Evolutionary conservation across 306 rosid genomes (phyloP), one percentile per base, ranked within the genome.

Genomic region (Trifolium pratense): DNA sequence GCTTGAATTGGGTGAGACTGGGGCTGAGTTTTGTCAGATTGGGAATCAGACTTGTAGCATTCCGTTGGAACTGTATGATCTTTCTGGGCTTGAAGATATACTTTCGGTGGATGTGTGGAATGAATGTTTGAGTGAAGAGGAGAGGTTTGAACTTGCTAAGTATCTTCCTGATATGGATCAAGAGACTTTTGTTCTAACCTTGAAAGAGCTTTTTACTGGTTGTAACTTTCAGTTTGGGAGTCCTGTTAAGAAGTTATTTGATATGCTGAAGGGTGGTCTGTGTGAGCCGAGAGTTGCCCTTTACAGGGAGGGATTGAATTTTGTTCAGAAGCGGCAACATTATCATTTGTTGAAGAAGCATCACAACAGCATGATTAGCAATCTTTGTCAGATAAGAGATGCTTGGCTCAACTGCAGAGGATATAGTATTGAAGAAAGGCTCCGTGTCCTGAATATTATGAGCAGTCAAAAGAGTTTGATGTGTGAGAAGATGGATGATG

Each of bases 201-300:
- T 95, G 77, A 86, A 78, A 32, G 99, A 90, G 84, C 92, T 95
- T 69, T 85, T 90, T 36, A 85, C 91, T 3, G 97, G 96, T 45
- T 79, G 86, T 56, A 92, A 87, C 84, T 79, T 95, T 49, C 99
- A 95, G 66, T 95, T 95, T 62, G 97, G 96, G 81, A 87, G 96
- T 86, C 99, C 97, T 2, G 68, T 89, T 23, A 87, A 82, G 78
- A 89, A 80, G 86, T 81, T 95, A 73, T 95, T 92, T 78, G 87
- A 82, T 68, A 90, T 92, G 96, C 72, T 95, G 75, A 90, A 95
- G 84, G 99, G 99, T 75, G 99, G 99, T 11, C 66, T 92, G 76
- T 92, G 97, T 56, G 99, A 95, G 80, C 99, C 99, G 0, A 95
- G 99, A 64, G 99, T 90, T 75, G 97, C 99, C 2, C 93, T 95